Evolutionary conservation across 495 filamentous ascomycete species (phyloP).

Genomic region (Elaphomyces granulatus): DNA sequence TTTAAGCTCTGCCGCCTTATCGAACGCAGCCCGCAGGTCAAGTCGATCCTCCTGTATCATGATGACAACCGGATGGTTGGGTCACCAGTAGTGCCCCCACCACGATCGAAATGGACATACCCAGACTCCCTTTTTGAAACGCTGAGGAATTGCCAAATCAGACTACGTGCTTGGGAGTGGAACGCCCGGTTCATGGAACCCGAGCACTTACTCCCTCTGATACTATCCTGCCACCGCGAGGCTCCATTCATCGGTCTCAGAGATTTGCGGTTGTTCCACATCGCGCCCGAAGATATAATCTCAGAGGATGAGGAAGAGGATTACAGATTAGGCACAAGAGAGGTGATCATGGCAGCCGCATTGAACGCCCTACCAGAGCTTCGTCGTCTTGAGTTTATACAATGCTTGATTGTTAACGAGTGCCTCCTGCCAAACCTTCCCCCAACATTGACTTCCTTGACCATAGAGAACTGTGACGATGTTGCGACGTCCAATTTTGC

Average conservation of each 20-base stretch:
- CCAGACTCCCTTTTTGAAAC: constrained; percentile 43
- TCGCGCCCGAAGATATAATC: constrained; percentile 27
- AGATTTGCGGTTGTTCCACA: constrained; percentile 51
- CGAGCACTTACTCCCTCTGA: constrained; percentile 30
- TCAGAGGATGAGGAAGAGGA: constrained; percentile 6
- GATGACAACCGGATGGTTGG: constrained; percentile 21
- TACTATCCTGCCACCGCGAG: constrained; percentile 41
- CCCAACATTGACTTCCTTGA: constrained; percentile 43
- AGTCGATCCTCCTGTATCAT: constrained; percentile 28
- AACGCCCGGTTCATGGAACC: constrained; percentile 47
- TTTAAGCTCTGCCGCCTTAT: constrained; percentile 31
- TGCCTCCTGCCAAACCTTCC: constrained; percentile 48
- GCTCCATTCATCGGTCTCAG: constrained; percentile 43
- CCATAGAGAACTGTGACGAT: constrained; percentile 60
- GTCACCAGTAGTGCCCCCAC: constrained; percentile 13
- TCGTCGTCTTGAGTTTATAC: constrained; percentile 49
- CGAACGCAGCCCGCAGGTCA: constrained; percentile 28
- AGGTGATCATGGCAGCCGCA: constrained; percentile 38
- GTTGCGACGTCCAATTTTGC: constrained; percentile 44
- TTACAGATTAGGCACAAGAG: constrained; percentile 15
- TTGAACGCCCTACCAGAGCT: constrained; percentile 47
- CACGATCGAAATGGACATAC: constrained; percentile 44
- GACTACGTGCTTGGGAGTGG: constrained; percentile 64
- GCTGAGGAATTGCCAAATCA: constrained; percentile 29
- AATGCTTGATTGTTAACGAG: constrained; percentile 47